phyloP scores from a whole-genome alignment of 2,329 filamentous ascomycete genomes.

The Diaporthe australafricana region DNA sequence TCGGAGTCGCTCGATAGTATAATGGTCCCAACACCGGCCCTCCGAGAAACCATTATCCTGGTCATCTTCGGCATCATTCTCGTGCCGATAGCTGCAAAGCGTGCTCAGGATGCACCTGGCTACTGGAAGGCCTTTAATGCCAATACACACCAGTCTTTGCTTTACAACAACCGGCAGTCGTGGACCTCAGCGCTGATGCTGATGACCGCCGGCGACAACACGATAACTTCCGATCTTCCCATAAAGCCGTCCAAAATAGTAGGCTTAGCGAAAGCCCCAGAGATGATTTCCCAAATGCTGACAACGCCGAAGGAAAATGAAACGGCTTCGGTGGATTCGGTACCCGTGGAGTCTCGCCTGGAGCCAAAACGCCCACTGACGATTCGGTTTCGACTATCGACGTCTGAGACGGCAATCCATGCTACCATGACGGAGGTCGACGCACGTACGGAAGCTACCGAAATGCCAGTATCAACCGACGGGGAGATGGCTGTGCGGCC shows the following conservation, averaged over 20 bases:
- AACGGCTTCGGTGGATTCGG: conserved; percentile 31
- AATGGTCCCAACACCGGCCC: conserved; percentile 31
- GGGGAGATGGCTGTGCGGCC: not conserved
- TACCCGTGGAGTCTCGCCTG: conserved; percentile 63
- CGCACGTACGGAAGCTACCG: not conserved
- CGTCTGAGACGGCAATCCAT: not conserved
- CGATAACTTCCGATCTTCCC: not conserved
- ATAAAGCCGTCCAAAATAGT: not conserved
- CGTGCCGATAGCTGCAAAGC: conserved; percentile 37
- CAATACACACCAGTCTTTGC: conserved; percentile 14
- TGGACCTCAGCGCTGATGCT: not conserved
- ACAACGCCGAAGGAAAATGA: conserved; percentile 20
- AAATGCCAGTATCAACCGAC: not conserved
- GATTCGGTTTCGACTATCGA: conserved; percentile 23
- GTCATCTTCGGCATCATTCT: conserved; percentile 37
- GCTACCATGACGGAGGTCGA: not conserved
- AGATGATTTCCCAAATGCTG: not conserved
- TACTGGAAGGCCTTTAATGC: conserved; percentile 34
- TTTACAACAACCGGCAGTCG: not conserved
- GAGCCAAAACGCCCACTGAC: conserved; percentile 60
- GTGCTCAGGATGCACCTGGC: conserved; percentile 36
- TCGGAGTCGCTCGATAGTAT: not conserved
- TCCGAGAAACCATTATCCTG: conserved; percentile 36
- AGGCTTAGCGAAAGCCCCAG: not conserved
- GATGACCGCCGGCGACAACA: not conserved